A percentile compares a stretch with the other conserved stretches of the same genome.
Evolutionary conservation across 202 grass and related monocot species (phyloP).

Genomic region (Carex sylvatica): DNA sequence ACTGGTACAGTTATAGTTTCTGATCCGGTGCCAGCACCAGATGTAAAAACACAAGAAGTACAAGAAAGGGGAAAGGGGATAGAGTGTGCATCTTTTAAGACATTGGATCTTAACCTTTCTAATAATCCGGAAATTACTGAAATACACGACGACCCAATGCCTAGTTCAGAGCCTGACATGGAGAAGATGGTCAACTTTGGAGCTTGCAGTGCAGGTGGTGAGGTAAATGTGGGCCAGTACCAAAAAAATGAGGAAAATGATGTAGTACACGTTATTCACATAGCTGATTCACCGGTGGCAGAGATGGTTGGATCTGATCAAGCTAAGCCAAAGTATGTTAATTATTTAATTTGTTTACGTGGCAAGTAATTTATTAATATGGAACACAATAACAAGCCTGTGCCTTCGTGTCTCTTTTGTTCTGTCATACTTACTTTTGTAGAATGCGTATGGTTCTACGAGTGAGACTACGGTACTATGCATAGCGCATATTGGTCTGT

Average conservation of each 20-base stretch:
- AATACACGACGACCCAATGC: conserved; percentile 50
- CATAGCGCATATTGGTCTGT: no score
- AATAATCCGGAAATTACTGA: conserved; percentile 70
- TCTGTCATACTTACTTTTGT: background rate
- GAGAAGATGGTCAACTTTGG: conserved; percentile 46
- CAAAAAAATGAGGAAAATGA: conserved; percentile 37
- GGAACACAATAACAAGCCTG: conserved; percentile 1
- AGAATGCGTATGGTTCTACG: background rate
- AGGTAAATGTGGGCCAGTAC: conserved; percentile 28
- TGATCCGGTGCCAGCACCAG: conserved; percentile 31
- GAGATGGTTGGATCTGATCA: conserved; percentile 37
- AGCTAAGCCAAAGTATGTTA: conserved; percentile 70
- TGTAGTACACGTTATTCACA: conserved; percentile 72
- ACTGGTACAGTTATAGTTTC: conserved; percentile 32
- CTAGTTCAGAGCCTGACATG: conserved; percentile 38
- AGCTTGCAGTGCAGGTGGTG: conserved; percentile 6
- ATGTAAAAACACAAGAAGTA: conserved; percentile 39
- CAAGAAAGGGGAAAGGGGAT: conserved; percentile 34
- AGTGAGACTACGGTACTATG: no score
- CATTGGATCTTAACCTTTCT: conserved; percentile 81
- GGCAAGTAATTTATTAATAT: conserved; percentile 9
- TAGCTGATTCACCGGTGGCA: conserved; percentile 67
- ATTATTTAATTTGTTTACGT: conserved; percentile 34
- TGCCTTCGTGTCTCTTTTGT: background rate
- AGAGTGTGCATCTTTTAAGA: conserved; percentile 74